These are phyloP conservation scores for Sarocladium brachiariae DNA, from an alignment of 2,329 filamentous ascomycete species.

Conservation along the genomic window DNA sequence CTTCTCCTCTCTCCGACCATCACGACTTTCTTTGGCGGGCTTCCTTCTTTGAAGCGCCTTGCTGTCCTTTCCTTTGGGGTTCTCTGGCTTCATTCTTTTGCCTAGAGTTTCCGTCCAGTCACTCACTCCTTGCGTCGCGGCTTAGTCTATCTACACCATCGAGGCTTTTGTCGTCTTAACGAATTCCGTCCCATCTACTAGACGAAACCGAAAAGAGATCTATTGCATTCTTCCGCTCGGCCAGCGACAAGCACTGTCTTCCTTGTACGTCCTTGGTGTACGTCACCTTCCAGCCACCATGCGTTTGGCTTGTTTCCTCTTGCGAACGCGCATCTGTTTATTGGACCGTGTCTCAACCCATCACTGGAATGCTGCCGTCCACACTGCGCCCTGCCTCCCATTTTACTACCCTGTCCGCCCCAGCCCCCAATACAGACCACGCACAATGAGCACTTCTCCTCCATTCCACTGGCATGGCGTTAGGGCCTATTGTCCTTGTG, in stretches of 20 bases:
- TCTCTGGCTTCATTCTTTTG: constrained; percentile 36
- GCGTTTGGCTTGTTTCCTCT: neutral
- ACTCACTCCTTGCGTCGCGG: constrained; percentile 3
- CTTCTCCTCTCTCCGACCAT: constrained; percentile 1
- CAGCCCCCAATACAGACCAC: neutral
- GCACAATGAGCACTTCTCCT: neutral
- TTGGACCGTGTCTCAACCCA: constrained; percentile 2
- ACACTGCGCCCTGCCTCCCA: neutral
- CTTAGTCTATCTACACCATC: neutral
- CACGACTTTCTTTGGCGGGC: constrained; percentile 5
- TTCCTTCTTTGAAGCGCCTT: constrained; percentile 12
- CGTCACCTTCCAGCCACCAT: neutral
- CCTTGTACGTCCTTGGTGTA: neutral
- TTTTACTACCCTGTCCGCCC: neutral
- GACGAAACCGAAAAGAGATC: neutral
- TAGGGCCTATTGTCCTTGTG: neutral
- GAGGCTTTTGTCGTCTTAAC: neutral
- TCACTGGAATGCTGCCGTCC: constrained; percentile 4
- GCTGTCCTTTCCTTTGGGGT: constrained; percentile 21
- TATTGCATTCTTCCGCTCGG: constrained; percentile 7
- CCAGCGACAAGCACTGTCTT: neutral
- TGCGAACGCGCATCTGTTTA: constrained; percentile 2
- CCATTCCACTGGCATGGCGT: neutral
- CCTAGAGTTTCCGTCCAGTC: constrained; percentile 32
- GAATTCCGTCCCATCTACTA: neutral